These are phyloP conservation scores for Xylogone sp. DNA, from an alignment of 2,329 filamentous ascomycete genomes.

Conservation along the genomic window DNA sequence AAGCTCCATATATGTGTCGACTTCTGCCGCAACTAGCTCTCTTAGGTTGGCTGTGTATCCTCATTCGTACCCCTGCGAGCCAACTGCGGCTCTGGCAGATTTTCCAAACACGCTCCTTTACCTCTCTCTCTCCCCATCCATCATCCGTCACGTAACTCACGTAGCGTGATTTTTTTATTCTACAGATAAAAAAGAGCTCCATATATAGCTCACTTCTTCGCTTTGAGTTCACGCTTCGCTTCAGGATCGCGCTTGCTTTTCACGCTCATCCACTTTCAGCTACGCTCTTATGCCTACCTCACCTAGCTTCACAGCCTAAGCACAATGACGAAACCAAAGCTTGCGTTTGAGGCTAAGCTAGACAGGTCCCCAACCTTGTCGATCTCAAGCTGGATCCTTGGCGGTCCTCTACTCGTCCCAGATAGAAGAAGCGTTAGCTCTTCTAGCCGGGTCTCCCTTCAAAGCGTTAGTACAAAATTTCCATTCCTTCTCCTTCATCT, in stretches of 20 bases:
- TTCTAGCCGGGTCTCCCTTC: background rate
- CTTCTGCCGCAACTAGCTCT: too few species aligned
- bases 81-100: too few species aligned
- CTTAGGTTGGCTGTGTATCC: too few species aligned
- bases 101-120: too few species aligned
- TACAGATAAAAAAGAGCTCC: too few species aligned
- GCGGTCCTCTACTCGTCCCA: conserved; percentile 17
- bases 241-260: background rate
- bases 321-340: background rate
- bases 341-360: background rate
- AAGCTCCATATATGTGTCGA: too few species aligned
- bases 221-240: background rate
- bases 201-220: too few species aligned
- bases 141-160: too few species aligned
- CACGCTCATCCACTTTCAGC: background rate
- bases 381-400: conserved; percentile 25
- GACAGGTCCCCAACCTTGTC: conserved; percentile 10
- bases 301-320: background rate
- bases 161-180: too few species aligned
- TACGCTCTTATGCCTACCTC: background rate
- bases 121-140: too few species aligned
- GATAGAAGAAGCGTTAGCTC: background rate
- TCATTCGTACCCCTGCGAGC: too few species aligned
- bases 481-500: background rate
- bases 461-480: background rate